Base-by-base conservation (phyloP, 2,329 filamentous ascomycete species). In the Pseudogymnoascus sp. region DNA sequence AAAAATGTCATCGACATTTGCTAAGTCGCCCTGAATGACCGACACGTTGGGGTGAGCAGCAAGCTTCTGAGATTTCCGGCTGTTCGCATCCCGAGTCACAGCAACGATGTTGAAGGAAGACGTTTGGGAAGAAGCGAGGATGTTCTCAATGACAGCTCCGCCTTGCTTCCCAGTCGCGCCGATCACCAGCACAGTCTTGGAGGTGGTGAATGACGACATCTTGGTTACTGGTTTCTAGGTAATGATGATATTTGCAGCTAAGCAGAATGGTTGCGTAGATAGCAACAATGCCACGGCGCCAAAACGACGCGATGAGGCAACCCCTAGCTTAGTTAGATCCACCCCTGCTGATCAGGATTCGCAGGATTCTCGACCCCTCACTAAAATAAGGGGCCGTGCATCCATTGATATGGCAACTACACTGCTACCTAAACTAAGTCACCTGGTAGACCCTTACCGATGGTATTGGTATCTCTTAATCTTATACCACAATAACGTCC, bases 21-120 rank as follows among this genome's bases (percentile, higher is more conserved):
- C 75, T 10, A 87, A 73, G 64, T 87, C 76, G 6, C 85, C 85
- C 67, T 85, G 74, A 3, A 88, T 77, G 0, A 88, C 66, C 25
- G 78, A 78, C 66, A 87, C 78, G 10, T 76, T 76, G 6, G 78
- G 67, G 62, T 77, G 74, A 8, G 73, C 63, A 1, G 72, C 67
- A 2, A 86, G 77, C 13, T 73, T 74, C 68, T 82, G 75, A 0
- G 84, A 81, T 1, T 77, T 77, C 0, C 72, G 58, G 0, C 82
- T 84, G n/a, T 72, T 69, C 0, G 78, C 67, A 67, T 87, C 78
- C 64, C 85, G 81, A 2, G 85, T 87, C 21, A 87, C 75, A 5
- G 85, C 86, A 13, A 85, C 27, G 13, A 52, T 52, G 13, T 31
- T 52, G 25, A 52, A 31, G 10, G 21, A 45, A 31, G 27, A 67